These are phyloP conservation scores for Asclepias syriaca DNA, from an alignment of 257 asterid genomes.

Conservation along the genomic window DNA sequence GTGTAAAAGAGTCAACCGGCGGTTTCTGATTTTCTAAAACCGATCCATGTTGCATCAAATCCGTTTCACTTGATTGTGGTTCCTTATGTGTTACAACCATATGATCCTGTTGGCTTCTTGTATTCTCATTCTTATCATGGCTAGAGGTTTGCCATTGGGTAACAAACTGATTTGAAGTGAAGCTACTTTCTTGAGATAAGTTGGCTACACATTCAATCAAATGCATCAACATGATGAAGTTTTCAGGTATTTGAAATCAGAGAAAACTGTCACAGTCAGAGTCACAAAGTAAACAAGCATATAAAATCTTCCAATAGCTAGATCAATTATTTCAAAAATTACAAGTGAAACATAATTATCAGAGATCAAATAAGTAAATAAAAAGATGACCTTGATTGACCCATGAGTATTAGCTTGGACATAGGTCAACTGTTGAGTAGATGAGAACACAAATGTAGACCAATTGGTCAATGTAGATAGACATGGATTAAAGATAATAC, in stretches of 20 bases:
- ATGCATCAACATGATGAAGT: background rate
- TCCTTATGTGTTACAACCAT: constrained; percentile 34
- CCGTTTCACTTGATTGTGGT: constrained; percentile 40
- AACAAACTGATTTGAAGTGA: constrained; percentile 39
- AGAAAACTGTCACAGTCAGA: background rate
- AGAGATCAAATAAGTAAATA: background rate
- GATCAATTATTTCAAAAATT: background rate
- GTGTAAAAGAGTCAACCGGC: constrained; percentile 29
- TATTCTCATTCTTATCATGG: constrained; percentile 41
- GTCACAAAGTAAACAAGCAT: background rate
- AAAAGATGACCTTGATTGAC: background rate
- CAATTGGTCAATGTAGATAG: no score
- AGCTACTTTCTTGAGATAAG: constrained; percentile 47
- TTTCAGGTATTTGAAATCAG: background rate
- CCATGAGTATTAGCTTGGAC: no score
- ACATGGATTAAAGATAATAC: no score
- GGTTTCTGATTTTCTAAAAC: constrained; percentile 46
- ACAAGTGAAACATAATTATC: background rate
- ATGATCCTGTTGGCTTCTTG: constrained; percentile 42
- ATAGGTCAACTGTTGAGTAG: no score
- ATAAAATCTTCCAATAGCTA: background rate
- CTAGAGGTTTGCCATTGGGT: constrained; percentile 58
- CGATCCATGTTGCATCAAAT: constrained; percentile 32
- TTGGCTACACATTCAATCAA: constrained; percentile 24
- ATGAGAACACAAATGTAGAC: no score